Percentiles rank a stretch among this genome's conserved stretches.
Conservation (phyloP, 805 yeast species). For the Candida saitoana region DNA sequence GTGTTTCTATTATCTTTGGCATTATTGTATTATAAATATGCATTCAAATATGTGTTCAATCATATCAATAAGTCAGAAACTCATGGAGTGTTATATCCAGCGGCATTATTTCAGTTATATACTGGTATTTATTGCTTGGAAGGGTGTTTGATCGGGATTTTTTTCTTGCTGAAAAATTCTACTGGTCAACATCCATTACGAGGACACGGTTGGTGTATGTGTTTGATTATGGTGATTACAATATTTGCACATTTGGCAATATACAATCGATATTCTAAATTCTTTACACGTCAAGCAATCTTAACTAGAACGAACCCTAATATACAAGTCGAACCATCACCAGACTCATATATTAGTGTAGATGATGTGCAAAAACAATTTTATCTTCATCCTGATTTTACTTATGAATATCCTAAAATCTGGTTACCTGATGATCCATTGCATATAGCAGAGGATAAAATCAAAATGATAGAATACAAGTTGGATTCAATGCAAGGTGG, state of each 20-base stretch:
- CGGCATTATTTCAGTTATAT: slow-evolving; percentile 71
- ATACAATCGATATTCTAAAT: slow-evolving; percentile 34
- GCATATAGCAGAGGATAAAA: slow-evolving; percentile 25
- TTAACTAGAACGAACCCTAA: slow-evolving; percentile 12
- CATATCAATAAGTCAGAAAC: slow-evolving; percentile 56
- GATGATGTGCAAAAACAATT: slow-evolving; percentile 15
- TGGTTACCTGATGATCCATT: slow-evolving; percentile 39
- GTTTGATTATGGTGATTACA: slow-evolving; percentile 49
- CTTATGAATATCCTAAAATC: slow-evolving; percentile 30
- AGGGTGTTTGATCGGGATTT: slow-evolving; percentile 70
- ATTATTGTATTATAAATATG: slow-evolving; percentile 66
- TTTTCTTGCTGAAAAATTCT: slow-evolving; percentile 56
- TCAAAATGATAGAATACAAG: slow-evolving; percentile 14
- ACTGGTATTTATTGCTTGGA: slow-evolving; percentile 82
- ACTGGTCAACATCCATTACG: slow-evolving; percentile 40
- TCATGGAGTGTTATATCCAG: slow-evolving; percentile 66
- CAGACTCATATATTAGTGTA: background rate
- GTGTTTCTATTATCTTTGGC: slow-evolving; percentile 51
- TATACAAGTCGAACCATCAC: background rate
- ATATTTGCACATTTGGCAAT: slow-evolving; percentile 54
- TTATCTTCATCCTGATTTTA: slow-evolving; percentile 37
- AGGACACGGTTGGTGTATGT: slow-evolving; percentile 51
- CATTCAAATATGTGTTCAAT: slow-evolving; percentile 55
- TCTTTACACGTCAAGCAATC: slow-evolving; percentile 29
- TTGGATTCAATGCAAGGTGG: slow-evolving; percentile 18